Base-by-base conservation (phyloP, 1,139 yeast genomes). In the Kazachstania sp. region DNA sequence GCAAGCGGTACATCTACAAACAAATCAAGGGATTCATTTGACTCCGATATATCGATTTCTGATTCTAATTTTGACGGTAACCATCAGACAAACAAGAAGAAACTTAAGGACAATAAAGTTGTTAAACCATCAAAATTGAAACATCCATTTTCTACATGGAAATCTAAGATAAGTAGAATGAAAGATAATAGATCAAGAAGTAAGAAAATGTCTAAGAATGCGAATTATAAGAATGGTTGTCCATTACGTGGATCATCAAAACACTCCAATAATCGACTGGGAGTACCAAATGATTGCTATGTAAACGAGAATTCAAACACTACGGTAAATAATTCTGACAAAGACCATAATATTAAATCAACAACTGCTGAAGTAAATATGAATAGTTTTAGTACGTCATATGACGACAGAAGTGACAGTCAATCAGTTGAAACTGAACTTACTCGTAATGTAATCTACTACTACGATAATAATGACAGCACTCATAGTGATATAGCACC, bases 121-220 rank as follows among this genome's bases (percentile, higher is more conserved):
- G 26, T 4, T 15, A 20, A 26, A 28, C 39, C 37, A 20, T 11
- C 20, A 9, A 34, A 28, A 13, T 29, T 45, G n/a, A 16, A 44
- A 28, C 37, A 41, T n/a, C 60, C 60, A 5, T 32, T 37, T 11
- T 43, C 42, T 15, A 50, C 52, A 7, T 51, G 54, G 54, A 49
- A 45, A 42, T 51, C 59, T 34, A 49, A 32, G 20, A 49, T 50
- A 7, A 45, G 46, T 39, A 49, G 45, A 18, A 43, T 20, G 37
- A 49, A 47, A 45, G 47, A 45, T 39, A 26, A 32, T 8, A 45
- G 51, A 20, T 29, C 13, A 31, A 42, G 39, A 34, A 32, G 19
- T 32, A 32, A 32, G 11, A 32, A 32, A 1, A 2, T 9, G 8
- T 18, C 18, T 7, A 4, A 19, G 9, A 32, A 32, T 15, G 38